phyloP scores from a whole-genome alignment of 106 monocot genomes.

The Allium sativum region DNA sequence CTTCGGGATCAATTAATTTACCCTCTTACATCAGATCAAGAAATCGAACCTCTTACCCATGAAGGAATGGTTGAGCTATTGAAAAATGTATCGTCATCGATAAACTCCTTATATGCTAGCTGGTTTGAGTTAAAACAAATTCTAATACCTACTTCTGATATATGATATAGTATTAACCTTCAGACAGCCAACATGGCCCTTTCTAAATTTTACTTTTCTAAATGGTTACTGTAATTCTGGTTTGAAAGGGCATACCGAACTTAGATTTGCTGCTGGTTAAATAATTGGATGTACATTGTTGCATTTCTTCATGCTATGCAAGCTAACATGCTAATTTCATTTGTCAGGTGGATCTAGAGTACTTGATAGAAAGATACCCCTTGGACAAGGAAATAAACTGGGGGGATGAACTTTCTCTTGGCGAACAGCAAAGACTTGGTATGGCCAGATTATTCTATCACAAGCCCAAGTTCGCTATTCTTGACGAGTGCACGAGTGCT shows the following conservation, averaged over 20 bases:
- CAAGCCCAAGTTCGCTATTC: conserved; percentile 97
- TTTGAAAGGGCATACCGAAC: too few species aligned
- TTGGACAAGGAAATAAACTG: conserved; percentile 89
- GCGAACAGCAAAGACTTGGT: conserved; percentile 96
- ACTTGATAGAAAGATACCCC: conserved; percentile 91
- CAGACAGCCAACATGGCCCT: too few species aligned
- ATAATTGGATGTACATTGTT: background rate
- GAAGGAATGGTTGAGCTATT: conserved; percentile 79
- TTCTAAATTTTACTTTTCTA: too few species aligned
- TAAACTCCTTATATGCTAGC: background rate
- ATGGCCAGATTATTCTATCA: conserved; percentile 99
- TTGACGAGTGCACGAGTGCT: conserved; percentile 99
- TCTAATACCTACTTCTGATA: too few species aligned
- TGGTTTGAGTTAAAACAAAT: too few species aligned
- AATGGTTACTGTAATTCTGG: too few species aligned
- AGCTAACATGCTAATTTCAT: background rate
- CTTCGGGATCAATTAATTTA: conserved; percentile 98
- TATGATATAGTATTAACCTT: too few species aligned
- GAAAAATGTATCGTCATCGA: conserved; percentile 61
- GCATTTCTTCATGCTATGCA: background rate
- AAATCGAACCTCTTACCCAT: conserved; percentile 71
- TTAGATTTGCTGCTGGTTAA: background rate
- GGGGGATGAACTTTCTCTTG: conserved; percentile 98
- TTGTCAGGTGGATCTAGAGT: conserved; percentile 92
- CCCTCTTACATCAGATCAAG: conserved; percentile 79